phyloP scores from a whole-genome alignment of 129 eudicot species.

The Pseudognaphalium luteoalbum region DNA sequence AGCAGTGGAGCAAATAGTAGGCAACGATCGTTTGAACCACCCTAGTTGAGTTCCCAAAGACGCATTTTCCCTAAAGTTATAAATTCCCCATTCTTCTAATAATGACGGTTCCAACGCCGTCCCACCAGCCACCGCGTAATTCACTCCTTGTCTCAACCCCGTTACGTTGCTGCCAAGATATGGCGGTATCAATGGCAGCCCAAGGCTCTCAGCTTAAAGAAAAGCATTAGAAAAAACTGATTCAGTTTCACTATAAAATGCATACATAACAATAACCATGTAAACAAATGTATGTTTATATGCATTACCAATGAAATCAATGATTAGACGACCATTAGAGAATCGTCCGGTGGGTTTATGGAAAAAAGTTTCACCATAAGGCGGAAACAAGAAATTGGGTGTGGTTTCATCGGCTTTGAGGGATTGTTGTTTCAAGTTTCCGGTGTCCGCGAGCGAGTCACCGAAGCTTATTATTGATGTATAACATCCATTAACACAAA shows the following conservation, averaged over 20 bases:
- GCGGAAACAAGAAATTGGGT: slow-evolving; percentile 29
- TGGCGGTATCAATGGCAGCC: slow-evolving; percentile 37
- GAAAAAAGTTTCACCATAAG: slow-evolving; percentile 64
- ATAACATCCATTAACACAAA: slow-evolving; percentile 35
- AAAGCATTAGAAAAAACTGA: not conserved
- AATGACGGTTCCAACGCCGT: slow-evolving; percentile 33
- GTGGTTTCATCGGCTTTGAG: not conserved
- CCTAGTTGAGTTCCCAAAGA: slow-evolving; percentile 44
- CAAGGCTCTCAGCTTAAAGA: slow-evolving; percentile 43
- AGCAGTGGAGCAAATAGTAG: slow-evolving; percentile 26
- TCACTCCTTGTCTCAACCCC: slow-evolving; percentile 34
- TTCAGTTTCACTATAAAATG: not conserved
- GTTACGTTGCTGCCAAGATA: slow-evolving; percentile 9
- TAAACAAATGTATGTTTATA: not conserved
- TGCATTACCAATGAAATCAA: slow-evolving; percentile 50
- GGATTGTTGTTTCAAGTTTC: slow-evolving; percentile 40
- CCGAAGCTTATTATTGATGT: slow-evolving; percentile 75
- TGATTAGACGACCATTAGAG: slow-evolving; percentile 61
- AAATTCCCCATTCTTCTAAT: slow-evolving; percentile 27
- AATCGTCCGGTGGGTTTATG: slow-evolving; percentile 55
- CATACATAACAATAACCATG: not conserved
- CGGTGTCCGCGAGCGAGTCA: slow-evolving; percentile 82
- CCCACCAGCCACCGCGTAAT: slow-evolving; percentile 41
- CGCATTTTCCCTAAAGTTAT: slow-evolving; percentile 21
- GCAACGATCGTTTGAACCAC: slow-evolving; percentile 42